Evolutionary conservation across 2,329 filamentous ascomycete species (phyloP).

Genomic region (Aureobasidium pullulans): DNA sequence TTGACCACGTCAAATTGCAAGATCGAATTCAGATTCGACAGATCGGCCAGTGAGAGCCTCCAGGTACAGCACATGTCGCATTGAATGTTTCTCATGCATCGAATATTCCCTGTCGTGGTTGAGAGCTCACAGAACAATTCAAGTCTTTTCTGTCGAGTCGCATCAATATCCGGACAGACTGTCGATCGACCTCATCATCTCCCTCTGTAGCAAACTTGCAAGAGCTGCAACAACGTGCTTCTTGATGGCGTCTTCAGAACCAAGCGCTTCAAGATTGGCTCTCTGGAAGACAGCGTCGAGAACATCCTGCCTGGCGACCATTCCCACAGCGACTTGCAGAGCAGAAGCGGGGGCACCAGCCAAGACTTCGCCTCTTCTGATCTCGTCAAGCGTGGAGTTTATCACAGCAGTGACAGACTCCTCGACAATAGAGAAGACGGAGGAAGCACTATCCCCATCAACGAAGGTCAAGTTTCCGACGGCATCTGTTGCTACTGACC

Average conservation of each 20-base stretch:
- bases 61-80: no score
- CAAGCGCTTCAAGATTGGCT: not conserved
- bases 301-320: not conserved
- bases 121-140: no score
- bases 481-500: not conserved
- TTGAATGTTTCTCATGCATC: no score
- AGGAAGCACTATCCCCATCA: not conserved
- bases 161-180: not conserved
- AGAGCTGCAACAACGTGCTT: constrained; percentile 1
- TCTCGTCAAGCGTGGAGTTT: not conserved
- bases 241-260: not conserved
- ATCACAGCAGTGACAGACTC: not conserved
- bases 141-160: not conserved
- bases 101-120: no score
- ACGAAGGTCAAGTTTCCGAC: not conserved
- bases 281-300: not conserved
- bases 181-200: not conserved
- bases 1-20: no score
- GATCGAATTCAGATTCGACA: no score
- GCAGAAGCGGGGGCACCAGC: not conserved
- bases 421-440: not conserved
- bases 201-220: not conserved
- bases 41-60: no score
- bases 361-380: not conserved
- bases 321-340: not conserved